phyloP scores from a whole-genome alignment of 139 green algal genomes.

The Pseudopediastrum boryanum region DNA sequence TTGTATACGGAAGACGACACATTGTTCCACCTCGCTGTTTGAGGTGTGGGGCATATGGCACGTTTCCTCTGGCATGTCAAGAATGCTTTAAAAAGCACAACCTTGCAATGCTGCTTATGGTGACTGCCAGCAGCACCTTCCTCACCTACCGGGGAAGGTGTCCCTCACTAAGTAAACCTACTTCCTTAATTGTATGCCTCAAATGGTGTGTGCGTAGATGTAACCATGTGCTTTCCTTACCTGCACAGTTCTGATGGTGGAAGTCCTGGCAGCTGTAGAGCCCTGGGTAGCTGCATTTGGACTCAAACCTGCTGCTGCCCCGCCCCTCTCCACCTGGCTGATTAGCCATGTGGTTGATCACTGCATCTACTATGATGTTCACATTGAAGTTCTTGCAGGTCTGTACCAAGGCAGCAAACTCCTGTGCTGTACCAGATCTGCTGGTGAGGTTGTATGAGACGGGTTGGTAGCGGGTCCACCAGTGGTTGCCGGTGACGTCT shows the following conservation, averaged over 20 bases:
- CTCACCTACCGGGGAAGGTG: too few relatives aligned
- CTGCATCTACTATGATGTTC: conserved; percentile 9
- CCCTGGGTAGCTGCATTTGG: conserved; percentile 7
- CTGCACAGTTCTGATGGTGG: neutral
- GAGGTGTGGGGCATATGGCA: too few relatives aligned
- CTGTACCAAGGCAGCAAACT: neutral
- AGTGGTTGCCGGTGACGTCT: neutral
- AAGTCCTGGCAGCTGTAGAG: conserved; percentile 1
- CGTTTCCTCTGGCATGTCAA: too few relatives aligned
- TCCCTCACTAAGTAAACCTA: too few relatives aligned
- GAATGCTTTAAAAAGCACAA: too few relatives aligned
- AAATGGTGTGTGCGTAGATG: too few relatives aligned
- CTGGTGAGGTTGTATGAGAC: conserved; percentile 10
- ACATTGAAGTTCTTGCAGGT: neutral
- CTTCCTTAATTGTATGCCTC: too few relatives aligned
- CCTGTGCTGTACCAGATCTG: neutral
- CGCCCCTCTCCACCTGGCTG: neutral
- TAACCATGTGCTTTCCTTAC: neutral
- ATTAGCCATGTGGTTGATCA: conserved; percentile 27
- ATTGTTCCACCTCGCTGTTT: too few relatives aligned
- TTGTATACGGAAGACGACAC: too few relatives aligned
- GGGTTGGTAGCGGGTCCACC: conserved; percentile 19
- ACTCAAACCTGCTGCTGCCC: neutral
- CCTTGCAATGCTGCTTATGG: too few relatives aligned
- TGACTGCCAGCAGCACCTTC: too few relatives aligned